Evolutionary conservation across 495 filamentous ascomycete genomes (phyloP), one percentile per base, ranked within the genome.

Genomic region (Penicillium maclennaniae): DNA sequence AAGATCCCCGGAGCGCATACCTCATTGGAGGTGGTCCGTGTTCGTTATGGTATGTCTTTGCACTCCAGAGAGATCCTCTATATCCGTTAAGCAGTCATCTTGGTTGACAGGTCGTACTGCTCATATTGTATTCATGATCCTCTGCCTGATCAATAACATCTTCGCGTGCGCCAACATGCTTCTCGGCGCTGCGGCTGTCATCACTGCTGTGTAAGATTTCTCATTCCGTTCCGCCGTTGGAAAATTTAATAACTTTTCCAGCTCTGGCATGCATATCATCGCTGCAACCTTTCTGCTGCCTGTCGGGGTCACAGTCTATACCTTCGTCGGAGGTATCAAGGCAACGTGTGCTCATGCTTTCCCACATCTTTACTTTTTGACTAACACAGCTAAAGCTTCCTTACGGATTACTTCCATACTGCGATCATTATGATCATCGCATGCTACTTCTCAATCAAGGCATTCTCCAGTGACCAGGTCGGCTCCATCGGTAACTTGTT

Each of bases 401-500:
- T 81, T 14, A 69, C 67, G 6, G 68, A 71, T 51, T 73, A 71
- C 45, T 74, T 75, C 51, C 72, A 76, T 43, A 70, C 74, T 7
- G 63, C 68, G 14, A 66, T 75, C 25, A 79, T 81, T 38, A 63
- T 79, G 27, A 65, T 75, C 42, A 78, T 81, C 43, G 66, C 64
- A 1, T 74, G 70, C 45, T 74, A 73, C 46, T 79, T 81, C 51
- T 66, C 70, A 0, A 62, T 77, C 31, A 80, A 80, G 47, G 68
- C 72, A 0, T 65, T 70, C 36, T 70, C 76, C 0, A 68, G 53
- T 31, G 54, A 64, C 17, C 56, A 67, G 9, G 51, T 80, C 27
- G 78, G 78, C 3, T 74, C 68, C 4, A 63, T 77, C 2, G 60
- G 59, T 1, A 68, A 67, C 19, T 55, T 80, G 8, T 80, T 76